A percentile compares a stretch with the other conserved stretches of the same genome.
Evolutionary conservation across 2,329 filamentous ascomycete genomes (phyloP).

Genomic region (Plectosphaerella sp.): DNA sequence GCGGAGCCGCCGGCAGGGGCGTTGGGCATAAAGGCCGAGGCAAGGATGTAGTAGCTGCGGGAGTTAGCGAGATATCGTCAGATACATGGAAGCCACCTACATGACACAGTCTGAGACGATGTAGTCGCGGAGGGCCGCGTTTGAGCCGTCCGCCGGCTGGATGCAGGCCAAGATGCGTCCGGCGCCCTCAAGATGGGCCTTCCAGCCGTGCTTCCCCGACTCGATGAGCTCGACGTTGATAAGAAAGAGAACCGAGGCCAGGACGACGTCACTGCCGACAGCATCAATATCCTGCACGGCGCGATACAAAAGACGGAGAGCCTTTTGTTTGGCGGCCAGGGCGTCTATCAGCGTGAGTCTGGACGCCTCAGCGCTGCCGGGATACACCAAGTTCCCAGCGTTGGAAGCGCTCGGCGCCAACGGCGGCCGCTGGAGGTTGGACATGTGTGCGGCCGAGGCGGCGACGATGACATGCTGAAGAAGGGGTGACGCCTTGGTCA

Average conservation of each 20-base stretch:
- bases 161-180: slow-evolving; percentile 37
- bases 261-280: slow-evolving; percentile 32
- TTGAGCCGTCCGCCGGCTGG: slow-evolving; percentile 23
- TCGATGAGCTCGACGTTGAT: slow-evolving; percentile 47
- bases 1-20: slow-evolving; percentile 20
- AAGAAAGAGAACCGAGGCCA: slow-evolving; percentile 44
- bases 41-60: slow-evolving; percentile 38
- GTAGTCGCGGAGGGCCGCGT: slow-evolving; percentile 35
- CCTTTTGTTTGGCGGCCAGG: slow-evolving; percentile 39
- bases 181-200: slow-evolving; percentile 41
- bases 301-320: slow-evolving; percentile 33
- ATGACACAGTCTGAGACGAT: slow-evolving; percentile 45
- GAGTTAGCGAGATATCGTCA: slow-evolving; percentile 2
- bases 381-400: not conserved
- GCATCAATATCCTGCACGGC: slow-evolving; percentile 33
- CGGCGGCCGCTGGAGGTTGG: slow-evolving; percentile 31
- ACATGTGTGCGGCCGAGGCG: slow-evolving; percentile 43
- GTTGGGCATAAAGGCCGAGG: slow-evolving; percentile 35
- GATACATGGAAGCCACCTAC: slow-evolving; percentile 17
- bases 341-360: slow-evolving; percentile 34
- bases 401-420: slow-evolving; percentile 15
- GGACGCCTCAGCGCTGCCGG: slow-evolving; percentile 14
- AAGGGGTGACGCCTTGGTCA: slow-evolving; percentile 34
- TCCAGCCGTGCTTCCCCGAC: slow-evolving; percentile 42
- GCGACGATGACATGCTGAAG: slow-evolving; percentile 43